phyloP scores from a whole-genome alignment of 1,139 yeast genomes.

The Dujonia santamariae region DNA sequence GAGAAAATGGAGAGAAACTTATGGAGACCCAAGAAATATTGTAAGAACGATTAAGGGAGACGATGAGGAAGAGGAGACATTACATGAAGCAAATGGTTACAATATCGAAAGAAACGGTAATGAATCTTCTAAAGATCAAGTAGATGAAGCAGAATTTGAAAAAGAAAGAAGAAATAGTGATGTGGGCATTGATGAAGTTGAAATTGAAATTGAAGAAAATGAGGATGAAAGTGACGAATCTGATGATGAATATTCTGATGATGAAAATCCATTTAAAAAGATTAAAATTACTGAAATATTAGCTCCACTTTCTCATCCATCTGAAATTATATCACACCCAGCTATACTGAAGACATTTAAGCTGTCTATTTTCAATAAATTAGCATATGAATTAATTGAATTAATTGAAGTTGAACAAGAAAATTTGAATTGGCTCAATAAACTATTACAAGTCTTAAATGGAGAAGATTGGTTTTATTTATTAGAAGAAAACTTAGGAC shows the following conservation, averaged over 20 bases:
- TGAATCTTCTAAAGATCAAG: no score
- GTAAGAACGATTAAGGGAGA: not conserved
- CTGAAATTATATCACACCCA: conserved; percentile 72
- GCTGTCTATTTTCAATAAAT: conserved; percentile 44
- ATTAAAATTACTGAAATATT: conserved; percentile 53
- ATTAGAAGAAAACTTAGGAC: conserved; percentile 59
- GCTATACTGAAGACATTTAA: conserved; percentile 65
- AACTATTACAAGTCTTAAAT: conserved; percentile 70
- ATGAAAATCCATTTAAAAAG: conserved; percentile 31
- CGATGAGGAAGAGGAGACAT: no score
- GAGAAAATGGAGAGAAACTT: conserved; percentile 35
- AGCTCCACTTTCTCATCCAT: conserved; percentile 76
- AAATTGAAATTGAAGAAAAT: conserved; percentile 21
- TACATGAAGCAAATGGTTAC: not conserved
- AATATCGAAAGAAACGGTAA: conserved; percentile 6
- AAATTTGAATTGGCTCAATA: conserved; percentile 66
- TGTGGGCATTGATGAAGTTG: conserved; percentile 66
- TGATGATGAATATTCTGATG: conserved; percentile 22
- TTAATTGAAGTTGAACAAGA: conserved; percentile 78
- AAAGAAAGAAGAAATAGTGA: conserved; percentile 76
- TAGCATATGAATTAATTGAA: conserved; percentile 72
- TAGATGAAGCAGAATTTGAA: no score
- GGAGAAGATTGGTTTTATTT: conserved; percentile 82
- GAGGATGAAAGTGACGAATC: conserved; percentile 24
- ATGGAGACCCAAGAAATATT: conserved; percentile 10